Evolutionary conservation across 2,329 filamentous ascomycete species (phyloP), one percentile per base, ranked within the genome.

Genomic region (Phialophora expanda): DNA sequence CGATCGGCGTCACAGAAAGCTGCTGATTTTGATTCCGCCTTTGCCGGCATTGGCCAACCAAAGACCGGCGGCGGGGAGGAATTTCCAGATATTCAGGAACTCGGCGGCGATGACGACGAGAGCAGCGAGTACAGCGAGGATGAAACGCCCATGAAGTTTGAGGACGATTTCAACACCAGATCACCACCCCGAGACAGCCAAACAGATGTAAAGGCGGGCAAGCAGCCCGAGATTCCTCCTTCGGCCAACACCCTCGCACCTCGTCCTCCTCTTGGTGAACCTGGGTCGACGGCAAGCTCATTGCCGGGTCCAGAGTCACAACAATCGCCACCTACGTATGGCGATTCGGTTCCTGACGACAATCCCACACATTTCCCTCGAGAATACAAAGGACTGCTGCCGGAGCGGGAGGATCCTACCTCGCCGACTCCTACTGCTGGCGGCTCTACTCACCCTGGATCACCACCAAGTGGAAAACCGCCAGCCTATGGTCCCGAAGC

Each of bases 71-170:
- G 88, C 74, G 84, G 28, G 7, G 22, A 87, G 24, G 95, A 98
- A 75, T 98, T 98, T 75, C 95, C 95, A 34, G 95, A 94, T 0
- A 97, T 98, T 66, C 89, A 90, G n/a, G 92, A 94, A 75, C 80
- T 97, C 65, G 67, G 22, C 38, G 62, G 50, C 12, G 58, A 61
- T 68, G 85, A 87, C 32, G 90, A 93, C 64, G 91, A 96, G n/a
- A 93, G 90, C 32, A 92, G 96, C 65, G 90, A 89, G 32, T 89
- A 88, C 62, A 90, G 87, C 66, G 91, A 92, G 56, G 86, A 86
- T 56, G 92, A 91, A 50, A 81, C 73, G 6, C 74, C 74, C 32
- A 65, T 80, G 72, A 92, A 93, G 0, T 98, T 98, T 75, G 94
- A 96, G 57, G 95, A 99, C 75, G 90, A 97, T 77, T 98, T 98